A percentile compares a stretch with the other conserved stretches of the same genome.
phyloP scores from a whole-genome alignment of 2,329 filamentous ascomycete species.

The Colletotrichum graminicola region DNA sequence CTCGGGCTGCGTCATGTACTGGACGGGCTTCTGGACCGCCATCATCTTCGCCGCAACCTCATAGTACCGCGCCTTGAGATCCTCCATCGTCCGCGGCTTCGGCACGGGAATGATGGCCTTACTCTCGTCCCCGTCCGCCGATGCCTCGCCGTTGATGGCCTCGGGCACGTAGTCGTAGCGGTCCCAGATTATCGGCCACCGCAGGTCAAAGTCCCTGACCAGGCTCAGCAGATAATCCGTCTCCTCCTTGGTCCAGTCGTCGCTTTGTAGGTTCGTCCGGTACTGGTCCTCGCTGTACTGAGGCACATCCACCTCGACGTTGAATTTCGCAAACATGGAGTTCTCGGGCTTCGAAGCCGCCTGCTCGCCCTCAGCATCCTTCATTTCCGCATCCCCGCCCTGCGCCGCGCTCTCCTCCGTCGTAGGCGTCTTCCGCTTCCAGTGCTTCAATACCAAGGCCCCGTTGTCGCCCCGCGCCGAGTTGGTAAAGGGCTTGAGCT shows the following conservation, averaged over 20 bases:
- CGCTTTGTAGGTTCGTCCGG: slow-evolving; percentile 75
- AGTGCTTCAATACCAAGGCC: slow-evolving; percentile 79
- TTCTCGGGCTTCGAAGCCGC: slow-evolving; percentile 59
- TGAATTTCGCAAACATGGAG: slow-evolving; percentile 85
- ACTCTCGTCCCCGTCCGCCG: slow-evolving; percentile 59
- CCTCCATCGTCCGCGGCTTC: slow-evolving; percentile 80
- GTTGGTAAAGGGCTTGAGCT: slow-evolving; percentile 79
- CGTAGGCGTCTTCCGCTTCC: slow-evolving; percentile 74
- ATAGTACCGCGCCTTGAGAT: slow-evolving; percentile 93
- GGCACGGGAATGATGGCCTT: slow-evolving; percentile 67
- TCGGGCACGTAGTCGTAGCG: slow-evolving; percentile 81
- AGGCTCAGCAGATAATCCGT: slow-evolving; percentile 89
- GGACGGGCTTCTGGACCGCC: slow-evolving; percentile 81
- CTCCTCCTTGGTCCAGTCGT: slow-evolving; percentile 91
- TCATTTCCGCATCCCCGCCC: slow-evolving; percentile 45
- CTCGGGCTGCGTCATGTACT: slow-evolving; percentile 89
- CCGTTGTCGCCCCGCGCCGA: slow-evolving; percentile 76
- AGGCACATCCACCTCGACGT: slow-evolving; percentile 82
- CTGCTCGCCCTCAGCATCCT: slow-evolving; percentile 53
- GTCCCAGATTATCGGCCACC: slow-evolving; percentile 93
- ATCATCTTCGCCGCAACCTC: slow-evolving; percentile 86
- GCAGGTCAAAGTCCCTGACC: slow-evolving; percentile 82
- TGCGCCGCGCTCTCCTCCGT: slow-evolving; percentile 51
- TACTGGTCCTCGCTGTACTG: slow-evolving; percentile 92
- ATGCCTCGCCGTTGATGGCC: slow-evolving; percentile 59